phyloP scores from a whole-genome alignment of 2,329 filamentous ascomycete species.

The Alternaria postmessia region DNA sequence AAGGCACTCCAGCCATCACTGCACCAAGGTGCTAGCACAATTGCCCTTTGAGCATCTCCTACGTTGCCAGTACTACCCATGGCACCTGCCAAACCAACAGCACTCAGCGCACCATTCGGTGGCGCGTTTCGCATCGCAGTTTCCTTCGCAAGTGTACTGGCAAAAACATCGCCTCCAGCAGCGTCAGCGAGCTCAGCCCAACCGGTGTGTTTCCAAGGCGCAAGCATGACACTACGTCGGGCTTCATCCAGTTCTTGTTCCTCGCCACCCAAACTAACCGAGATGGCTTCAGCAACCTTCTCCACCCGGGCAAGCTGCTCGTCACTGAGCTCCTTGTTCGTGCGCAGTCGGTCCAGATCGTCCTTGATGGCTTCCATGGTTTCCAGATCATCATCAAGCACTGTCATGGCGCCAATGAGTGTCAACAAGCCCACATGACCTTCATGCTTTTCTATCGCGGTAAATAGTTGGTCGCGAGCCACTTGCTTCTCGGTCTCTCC shows the following conservation, averaged over 20 bases:
- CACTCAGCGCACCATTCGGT: constrained; percentile 72
- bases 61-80: constrained; percentile 76
- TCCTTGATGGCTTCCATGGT: constrained; percentile 80
- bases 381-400: constrained; percentile 81
- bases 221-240: constrained; percentile 79
- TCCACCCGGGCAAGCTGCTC: constrained; percentile 74
- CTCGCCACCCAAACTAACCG: constrained; percentile 60
- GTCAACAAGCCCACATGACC: constrained; percentile 81
- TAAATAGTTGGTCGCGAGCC: constrained; percentile 81
- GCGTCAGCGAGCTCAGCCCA: constrained; percentile 78
- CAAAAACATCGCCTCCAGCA: constrained; percentile 55
- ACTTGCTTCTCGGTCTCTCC: constrained; percentile 75
- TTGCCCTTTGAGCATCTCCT: constrained; percentile 77
- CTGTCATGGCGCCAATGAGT: constrained; percentile 82
- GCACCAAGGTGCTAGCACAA: constrained; percentile 84
- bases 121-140: constrained; percentile 80
- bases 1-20: constrained; percentile 67
- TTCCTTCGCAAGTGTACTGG: constrained; percentile 79
- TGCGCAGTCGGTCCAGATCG: constrained; percentile 77
- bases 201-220: constrained; percentile 78
- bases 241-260: constrained; percentile 69
- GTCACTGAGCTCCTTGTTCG: constrained; percentile 68
- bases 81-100: constrained; percentile 74
- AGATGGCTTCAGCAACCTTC: constrained; percentile 77
- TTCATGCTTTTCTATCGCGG: constrained; percentile 75